Evolutionary conservation across 2,329 filamentous ascomycete genomes (phyloP), one percentile per base, ranked within the genome.

Genomic region (Conoideocrella luteorostrata): DNA sequence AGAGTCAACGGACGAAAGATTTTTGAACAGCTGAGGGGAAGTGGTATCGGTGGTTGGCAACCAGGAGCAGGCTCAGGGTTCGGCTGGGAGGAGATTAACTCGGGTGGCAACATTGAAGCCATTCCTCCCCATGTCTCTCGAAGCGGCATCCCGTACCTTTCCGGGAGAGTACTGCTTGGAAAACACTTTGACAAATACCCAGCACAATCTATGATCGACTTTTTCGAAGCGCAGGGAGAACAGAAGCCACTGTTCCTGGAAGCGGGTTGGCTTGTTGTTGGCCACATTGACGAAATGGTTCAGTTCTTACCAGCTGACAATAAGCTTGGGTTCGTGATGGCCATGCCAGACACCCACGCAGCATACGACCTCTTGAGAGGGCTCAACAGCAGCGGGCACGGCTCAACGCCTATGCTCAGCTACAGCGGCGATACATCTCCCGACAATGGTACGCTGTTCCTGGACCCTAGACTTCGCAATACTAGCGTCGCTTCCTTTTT

Each of bases 231-330:
- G 4, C 61, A 65, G 35, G 53, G 50, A 20, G 26, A 55, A 3
- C 59, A 64, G 45, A 46, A 52, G 22, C 59, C 61, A 0, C 49
- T 64, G 11, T 43, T 60, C 4, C 49, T 64, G 0, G 60, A 64
- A 30, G 52, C 58, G 0, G 54, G 54, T 4, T 65, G 59, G 57
- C 55, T 64, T 2, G 41, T 36, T 1, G 48, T 59, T 3, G 59
- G 61, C 0, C 61, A 65, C 38, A 56, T 65, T 9, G 59, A 65
- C 30, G 59, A 65, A 41, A 55, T 63, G n/a, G 49, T 64, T 1
- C 59, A 63, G 40, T 61, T 62, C 43, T 29, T 63, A n/a, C 32
- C 32, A 7, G 30, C 32, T 34, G 22, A 32, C 18, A 44, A 44
- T 22, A 20, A 30, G 11, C 15, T 44, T 5, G 41, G 41, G n/a